Base-by-base conservation (phyloP, 768 basidiomycete species). In the Sporobolomyces phaffii region DNA sequence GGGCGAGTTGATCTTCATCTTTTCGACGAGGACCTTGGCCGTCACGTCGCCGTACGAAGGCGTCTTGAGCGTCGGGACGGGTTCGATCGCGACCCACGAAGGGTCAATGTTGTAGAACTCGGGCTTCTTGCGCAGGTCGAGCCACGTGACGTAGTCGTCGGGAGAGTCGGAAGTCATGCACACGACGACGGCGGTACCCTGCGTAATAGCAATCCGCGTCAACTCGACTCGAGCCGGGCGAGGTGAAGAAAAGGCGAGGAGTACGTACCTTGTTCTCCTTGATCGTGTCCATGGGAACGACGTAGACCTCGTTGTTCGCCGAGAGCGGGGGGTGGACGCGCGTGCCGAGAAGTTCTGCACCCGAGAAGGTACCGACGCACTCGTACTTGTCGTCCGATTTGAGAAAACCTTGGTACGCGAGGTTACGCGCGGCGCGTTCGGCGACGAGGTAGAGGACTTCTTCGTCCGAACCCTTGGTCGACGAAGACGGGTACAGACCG, bases 121-220 rank as follows among this genome's bases (percentile, higher is more conserved):
- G 51, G 93, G 84, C 79, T 99, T 99, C 80, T 97, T 98, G 75
- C 88, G 87, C 34, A 99, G 82, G 75, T 98, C 94, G 73, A 85
- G 85, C 57, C 91, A 81, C 6, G 91, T 94, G 72, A 85, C 84
- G 78, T 85, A 98, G 77, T 99, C 96, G 77, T 98, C 96, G 5
- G 96, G 96, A 7, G 96, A 98, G 77, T 99, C 96, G 11, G 96
- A 96, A 0, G 96, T 93, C 9, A 96, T 93, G 44, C 91, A 98
- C 7, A 93, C 96, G 74, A 99, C 96, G 34, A 99, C 91, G 68
- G 94, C 96, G 17, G 94, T 98, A 74, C 96, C 96, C 87, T 88
- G 68, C 5, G 50, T 15, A 43, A 43, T 4, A 5, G 11, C 15
- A 5, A 38, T 26, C 29, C n/a, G 50, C 5, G 10, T 59, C 49